These are phyloP conservation scores for Coemansia sp. DNA, from an alignment of 192 early-diverging fungal genomes.

Conservation along the genomic window DNA sequence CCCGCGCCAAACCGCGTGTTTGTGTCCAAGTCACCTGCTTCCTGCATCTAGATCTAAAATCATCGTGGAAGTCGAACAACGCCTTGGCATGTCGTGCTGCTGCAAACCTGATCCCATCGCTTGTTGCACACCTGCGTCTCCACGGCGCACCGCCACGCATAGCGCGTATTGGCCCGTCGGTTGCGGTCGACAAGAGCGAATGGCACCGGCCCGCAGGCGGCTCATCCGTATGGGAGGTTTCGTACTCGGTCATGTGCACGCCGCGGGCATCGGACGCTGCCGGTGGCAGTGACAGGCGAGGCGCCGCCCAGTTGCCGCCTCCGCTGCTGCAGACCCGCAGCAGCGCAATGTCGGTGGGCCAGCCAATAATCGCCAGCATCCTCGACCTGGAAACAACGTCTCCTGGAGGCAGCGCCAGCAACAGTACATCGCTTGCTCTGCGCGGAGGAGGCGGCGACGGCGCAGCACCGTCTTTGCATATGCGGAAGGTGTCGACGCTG, in stretches of 20 bases:
- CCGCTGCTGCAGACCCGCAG: constrained; percentile 5
- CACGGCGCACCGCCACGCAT: constrained; percentile 45
- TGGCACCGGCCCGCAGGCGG: constrained; percentile 14
- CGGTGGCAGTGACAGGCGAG: not conserved
- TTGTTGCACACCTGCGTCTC: constrained; percentile 47
- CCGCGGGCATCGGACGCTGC: not conserved
- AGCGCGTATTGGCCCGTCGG: constrained; percentile 34
- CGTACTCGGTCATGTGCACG: constrained; percentile 20
- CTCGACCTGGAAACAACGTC: constrained; percentile 17
- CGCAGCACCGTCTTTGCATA: not conserved
- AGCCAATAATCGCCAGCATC: constrained; percentile 27
- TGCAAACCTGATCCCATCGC: constrained; percentile 46
- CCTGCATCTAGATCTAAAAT: constrained; percentile 41
- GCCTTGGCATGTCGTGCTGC: constrained; percentile 41
- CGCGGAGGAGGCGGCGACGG: not conserved
- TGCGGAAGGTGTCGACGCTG: constrained; percentile 38
- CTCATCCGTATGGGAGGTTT: constrained; percentile 16
- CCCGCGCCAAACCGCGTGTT: constrained; percentile 22
- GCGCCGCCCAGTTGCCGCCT: not conserved
- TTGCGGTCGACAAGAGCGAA: constrained; percentile 42
- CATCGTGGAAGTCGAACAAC: constrained; percentile 44
- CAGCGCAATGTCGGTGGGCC: constrained; percentile 2
- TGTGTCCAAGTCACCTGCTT: constrained; percentile 54
- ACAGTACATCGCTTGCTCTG: not conserved
- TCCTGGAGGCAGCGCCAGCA: constrained; percentile 1